These are phyloP conservation scores for Tylopilus vinaceipallidus DNA, from an alignment of 768 basidiomycete genomes.

Conservation along the genomic window DNA sequence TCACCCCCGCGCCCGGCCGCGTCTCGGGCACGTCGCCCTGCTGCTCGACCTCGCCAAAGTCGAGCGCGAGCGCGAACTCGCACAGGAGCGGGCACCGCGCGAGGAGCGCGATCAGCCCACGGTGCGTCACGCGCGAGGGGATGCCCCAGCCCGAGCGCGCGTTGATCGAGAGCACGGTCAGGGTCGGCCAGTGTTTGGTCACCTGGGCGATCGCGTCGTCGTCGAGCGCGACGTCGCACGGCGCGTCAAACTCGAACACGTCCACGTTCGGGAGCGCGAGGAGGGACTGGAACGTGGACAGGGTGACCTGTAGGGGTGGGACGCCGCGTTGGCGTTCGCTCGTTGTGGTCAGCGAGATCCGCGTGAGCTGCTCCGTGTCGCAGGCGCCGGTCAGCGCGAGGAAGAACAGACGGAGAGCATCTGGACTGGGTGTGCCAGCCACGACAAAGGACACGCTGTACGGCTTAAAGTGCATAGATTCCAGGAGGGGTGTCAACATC, in stretches of 20 bases:
- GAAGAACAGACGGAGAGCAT: constrained; percentile 23
- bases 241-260: constrained; percentile 15
- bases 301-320: constrained; percentile 2
- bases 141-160: constrained; percentile 18
- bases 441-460: constrained; percentile 15
- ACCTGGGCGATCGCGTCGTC: constrained; percentile 19
- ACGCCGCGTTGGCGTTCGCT: neutral
- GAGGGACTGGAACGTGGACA: constrained; percentile 20
- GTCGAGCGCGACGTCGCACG: constrained; percentile 20
- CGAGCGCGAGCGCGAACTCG: constrained; percentile 19
- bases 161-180: constrained; percentile 18
- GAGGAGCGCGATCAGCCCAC: constrained; percentile 23
- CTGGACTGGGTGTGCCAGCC: constrained; percentile 5
- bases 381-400: constrained; percentile 17
- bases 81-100: constrained; percentile 5
- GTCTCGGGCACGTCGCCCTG: neutral
- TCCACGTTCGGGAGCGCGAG: constrained; percentile 12
- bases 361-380: constrained; percentile 1
- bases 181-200: constrained; percentile 20
- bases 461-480: constrained; percentile 19
- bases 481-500: constrained; percentile 19
- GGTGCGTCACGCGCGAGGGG: constrained; percentile 17
- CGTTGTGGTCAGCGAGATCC: constrained; percentile 10
- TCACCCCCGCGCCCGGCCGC: constrained; percentile 11
- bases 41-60: constrained; percentile 20